Conservation (phyloP, 1,284 basidiomycete genomes). For the Anthracocystis setariae region DNA sequence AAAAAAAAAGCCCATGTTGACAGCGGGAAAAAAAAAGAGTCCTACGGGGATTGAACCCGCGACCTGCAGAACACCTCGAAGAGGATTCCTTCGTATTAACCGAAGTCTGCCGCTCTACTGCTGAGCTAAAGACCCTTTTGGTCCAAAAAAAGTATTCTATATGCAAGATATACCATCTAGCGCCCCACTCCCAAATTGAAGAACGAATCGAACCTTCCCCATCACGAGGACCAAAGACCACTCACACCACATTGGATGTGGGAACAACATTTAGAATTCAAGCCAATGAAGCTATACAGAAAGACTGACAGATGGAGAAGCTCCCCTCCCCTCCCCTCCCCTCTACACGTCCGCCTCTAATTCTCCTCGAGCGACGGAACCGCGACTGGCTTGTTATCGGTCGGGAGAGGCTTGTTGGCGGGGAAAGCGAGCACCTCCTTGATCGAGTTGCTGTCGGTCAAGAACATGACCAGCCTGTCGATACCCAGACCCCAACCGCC, state of each 20-base stretch:
- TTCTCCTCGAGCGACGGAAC: slow-evolving; percentile 24
- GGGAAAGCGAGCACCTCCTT: slow-evolving; percentile 90
- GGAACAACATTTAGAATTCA: no score
- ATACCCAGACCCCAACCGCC: slow-evolving; percentile 74
- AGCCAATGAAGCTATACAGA: no score
- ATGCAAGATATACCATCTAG: no score
- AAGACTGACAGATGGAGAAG: no score
- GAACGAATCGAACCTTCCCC: no score
- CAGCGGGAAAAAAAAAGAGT: slow-evolving; percentile 40
- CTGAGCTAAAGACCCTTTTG: slow-evolving; percentile 52
- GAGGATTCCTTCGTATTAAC: slow-evolving; percentile 3
- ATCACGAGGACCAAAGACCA: no score
- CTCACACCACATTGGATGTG: no score
- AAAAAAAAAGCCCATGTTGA: no score
- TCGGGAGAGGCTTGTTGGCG: slow-evolving; percentile 79
- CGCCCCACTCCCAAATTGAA: no score
- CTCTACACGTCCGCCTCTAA: no score
- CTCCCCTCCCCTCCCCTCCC: no score
- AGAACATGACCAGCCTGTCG: slow-evolving; percentile 56
- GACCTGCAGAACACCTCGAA: slow-evolving; percentile 43
- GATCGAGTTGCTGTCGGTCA: slow-evolving; percentile 73
- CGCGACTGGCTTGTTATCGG: slow-evolving; percentile 39
- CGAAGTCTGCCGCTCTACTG: slow-evolving; percentile 59
- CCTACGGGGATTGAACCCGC: slow-evolving; percentile 57
- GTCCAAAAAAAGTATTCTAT: no score